Percentiles rank a stretch among this genome's conserved stretches.
Evolutionary conservation across 2,329 filamentous ascomycete species (phyloP).

Genomic region (Fusarium sulawesiense): DNA sequence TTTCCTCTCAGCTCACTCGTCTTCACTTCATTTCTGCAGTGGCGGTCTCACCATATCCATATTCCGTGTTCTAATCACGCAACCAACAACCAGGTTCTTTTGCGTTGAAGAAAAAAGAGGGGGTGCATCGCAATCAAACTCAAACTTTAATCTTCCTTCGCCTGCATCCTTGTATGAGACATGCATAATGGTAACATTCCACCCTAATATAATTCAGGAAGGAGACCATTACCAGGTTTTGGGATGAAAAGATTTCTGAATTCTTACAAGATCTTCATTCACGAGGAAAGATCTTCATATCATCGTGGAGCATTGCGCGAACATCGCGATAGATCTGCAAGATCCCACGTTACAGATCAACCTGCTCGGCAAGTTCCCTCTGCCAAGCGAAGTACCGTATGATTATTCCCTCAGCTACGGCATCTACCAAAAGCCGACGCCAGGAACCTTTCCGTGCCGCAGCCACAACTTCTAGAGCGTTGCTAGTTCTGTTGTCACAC

Average conservation of each 20-base stretch:
- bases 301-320: background rate
- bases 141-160: background rate
- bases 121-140: background rate
- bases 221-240: background rate
- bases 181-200: background rate
- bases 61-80: background rate
- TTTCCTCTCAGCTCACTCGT: background rate
- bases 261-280: background rate
- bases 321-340: background rate
- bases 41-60: background rate
- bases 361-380: background rate
- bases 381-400: background rate
- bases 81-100: background rate
- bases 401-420: background rate
- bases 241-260: background rate
- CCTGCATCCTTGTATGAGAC: background rate
- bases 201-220: background rate
- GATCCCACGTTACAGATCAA: background rate
- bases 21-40: background rate
- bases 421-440: background rate
- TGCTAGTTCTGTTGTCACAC: background rate
- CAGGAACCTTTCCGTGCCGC: background rate
- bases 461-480: slow-evolving; percentile 2
- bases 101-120: background rate
- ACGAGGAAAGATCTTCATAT: background rate